Percentiles rank a stretch among this genome's conserved stretches.
phyloP scores from a whole-genome alignment of 2,329 filamentous ascomycete species.

The Stemphylium beticola region DNA sequence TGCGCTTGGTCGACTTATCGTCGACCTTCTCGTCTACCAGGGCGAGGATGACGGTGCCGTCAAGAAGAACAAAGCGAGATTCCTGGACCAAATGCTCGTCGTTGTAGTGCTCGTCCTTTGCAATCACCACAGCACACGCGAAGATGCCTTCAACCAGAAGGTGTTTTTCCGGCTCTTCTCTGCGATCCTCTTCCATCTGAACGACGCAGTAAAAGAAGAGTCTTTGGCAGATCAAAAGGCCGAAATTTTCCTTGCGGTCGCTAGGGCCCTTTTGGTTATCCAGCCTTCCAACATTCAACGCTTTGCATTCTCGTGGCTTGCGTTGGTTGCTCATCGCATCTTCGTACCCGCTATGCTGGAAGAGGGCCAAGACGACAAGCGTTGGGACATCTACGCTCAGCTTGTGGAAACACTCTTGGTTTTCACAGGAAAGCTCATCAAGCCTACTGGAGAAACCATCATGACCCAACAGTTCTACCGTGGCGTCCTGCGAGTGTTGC shows the following conservation, averaged over 20 bases:
- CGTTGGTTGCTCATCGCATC: constrained; percentile 80
- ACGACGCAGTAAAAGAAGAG: constrained; percentile 59
- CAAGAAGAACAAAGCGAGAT: constrained; percentile 68
- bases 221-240: constrained; percentile 60
- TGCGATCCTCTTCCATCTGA: constrained; percentile 78
- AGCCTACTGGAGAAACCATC: constrained; percentile 70
- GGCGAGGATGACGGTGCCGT: constrained; percentile 64
- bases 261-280: constrained; percentile 72
- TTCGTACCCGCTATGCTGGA: constrained; percentile 80
- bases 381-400: constrained; percentile 78
- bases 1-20: constrained; percentile 80
- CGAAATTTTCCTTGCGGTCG: constrained; percentile 75
- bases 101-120: constrained; percentile 82
- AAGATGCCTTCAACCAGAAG: constrained; percentile 82
- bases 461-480: constrained; percentile 84
- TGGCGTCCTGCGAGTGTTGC: constrained; percentile 78
- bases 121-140: constrained; percentile 81
- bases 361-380: constrained; percentile 62
- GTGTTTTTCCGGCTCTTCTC: constrained; percentile 93
- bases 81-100: constrained; percentile 78
- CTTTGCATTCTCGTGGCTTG: constrained; percentile 86
- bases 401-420: constrained; percentile 74
- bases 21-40: constrained; percentile 76
- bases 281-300: constrained; percentile 79
- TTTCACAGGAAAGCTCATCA: constrained; percentile 80